Conservation (phyloP, 352 stramenopile genomes). For the Phytophthora capsici region DNA sequence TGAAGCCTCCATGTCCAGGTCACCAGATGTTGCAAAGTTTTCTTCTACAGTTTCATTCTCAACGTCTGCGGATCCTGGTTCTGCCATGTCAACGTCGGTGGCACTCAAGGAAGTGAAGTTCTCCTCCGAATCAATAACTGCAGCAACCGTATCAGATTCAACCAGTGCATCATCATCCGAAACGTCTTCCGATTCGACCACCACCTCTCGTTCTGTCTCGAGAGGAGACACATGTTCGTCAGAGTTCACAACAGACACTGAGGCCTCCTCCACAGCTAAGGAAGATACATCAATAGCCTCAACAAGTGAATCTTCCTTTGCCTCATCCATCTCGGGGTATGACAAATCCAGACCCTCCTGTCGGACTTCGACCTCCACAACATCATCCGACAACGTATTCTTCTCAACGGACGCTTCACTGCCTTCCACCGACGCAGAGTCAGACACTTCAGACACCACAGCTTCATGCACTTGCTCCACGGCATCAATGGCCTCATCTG, state of each 20-base stretch:
- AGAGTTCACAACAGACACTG: not conserved
- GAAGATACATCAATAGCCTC: not conserved
- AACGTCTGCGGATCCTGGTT: not conserved
- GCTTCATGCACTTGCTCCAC: not conserved
- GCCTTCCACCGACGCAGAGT: constrained; percentile 2
- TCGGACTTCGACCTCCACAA: constrained; percentile 31
- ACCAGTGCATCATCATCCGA: not conserved
- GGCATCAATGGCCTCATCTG: constrained; percentile 1
- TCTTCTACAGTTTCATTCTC: not conserved
- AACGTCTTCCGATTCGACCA: not conserved
- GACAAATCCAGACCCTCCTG: constrained; percentile 29
- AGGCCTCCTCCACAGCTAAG: not conserved
- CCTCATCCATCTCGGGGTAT: constrained; percentile 9
- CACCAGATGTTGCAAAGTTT: not conserved
- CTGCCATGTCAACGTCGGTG: not conserved
- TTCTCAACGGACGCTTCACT: constrained; percentile 2
- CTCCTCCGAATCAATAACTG: not conserved
- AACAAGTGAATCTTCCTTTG: constrained; percentile 34
- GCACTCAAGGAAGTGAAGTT: not conserved
- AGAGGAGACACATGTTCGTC: not conserved
- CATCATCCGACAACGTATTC: not conserved
- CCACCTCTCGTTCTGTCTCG: not conserved
- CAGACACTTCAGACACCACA: constrained; percentile 3
- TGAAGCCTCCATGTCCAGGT: constrained; percentile 15
- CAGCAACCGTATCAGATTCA: constrained; percentile 3